Evolutionary conservation across 2,329 filamentous ascomycete genomes (phyloP), one percentile per base, ranked within the genome.

Genomic region (Huntiella moniliformis): DNA sequence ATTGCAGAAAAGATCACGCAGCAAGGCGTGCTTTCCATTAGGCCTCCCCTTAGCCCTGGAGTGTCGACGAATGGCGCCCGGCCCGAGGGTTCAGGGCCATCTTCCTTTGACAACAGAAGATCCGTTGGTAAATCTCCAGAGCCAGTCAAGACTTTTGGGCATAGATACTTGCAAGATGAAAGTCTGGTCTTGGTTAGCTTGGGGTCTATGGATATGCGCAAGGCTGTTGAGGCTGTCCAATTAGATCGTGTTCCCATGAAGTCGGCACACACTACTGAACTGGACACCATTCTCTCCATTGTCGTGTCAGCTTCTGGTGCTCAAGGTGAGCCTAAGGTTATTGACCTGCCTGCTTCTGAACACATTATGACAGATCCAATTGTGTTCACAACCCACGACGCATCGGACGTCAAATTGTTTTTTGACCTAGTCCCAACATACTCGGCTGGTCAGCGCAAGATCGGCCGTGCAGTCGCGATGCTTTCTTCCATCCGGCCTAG

Each of bases 361-460:
- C 92, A 88, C 53, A 84, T 95, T 53, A 80, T 82, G 33, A 96
- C 91, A 0, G 88, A 95, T 54, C 91, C 91, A 0, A 84, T 98
- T 38, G 78, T 85, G 0, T 98, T 98, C 61, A 84, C 78, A 48
- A 79, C 88, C 0, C 70, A 63, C 1, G 84, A 96, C 56, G 69
- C 78, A 1, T 70, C 73, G 22, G 84, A 85, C 55, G 87, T 95
- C 49, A 92, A 88, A 59, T 66, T 98, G 7, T 67, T 92, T 44
- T 98, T 98, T 55, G 91, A 98, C 55, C 83, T 98, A 53, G 78
- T 96, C 1, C 91, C 88, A 1, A 98, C 91, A 0, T 96, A 96
- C 61, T 82, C 88, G 36, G 91, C 88, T 4, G 82, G 82, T 54
- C 48, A 44, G 17, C 85, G 94, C 55, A 81, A 93, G 56, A 78